phyloP scores from a whole-genome alignment of 371 early-diverging fungal genomes.

The Sporodiniella umbellata region DNA sequence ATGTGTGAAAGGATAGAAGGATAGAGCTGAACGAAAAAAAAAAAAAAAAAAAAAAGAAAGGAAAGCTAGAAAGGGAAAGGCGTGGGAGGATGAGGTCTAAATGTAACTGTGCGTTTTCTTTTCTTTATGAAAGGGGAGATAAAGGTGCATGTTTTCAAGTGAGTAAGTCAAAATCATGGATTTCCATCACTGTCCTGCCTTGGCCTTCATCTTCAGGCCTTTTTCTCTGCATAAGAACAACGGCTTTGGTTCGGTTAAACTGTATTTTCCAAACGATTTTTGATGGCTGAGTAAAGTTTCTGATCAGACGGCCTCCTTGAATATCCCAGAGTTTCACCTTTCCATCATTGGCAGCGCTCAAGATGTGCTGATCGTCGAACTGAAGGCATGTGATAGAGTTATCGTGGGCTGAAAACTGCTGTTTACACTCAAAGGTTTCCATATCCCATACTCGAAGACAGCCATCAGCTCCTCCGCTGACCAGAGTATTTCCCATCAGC shows the following conservation, averaged over 20 bases:
- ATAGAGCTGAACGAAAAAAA: no score
- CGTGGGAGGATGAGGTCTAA: no score
- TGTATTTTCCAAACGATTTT: constrained; percentile 65
- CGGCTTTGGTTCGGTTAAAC: constrained; percentile 60
- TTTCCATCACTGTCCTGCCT: constrained; percentile 46
- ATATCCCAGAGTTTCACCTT: constrained; percentile 87
- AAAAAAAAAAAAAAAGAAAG: no score
- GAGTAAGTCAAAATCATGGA: constrained; percentile 44
- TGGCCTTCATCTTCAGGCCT: constrained; percentile 21
- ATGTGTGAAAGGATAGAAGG: no score
- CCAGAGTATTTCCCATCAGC: constrained; percentile 65
- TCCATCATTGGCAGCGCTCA: constrained; percentile 85
- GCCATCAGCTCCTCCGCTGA: constrained; percentile 87
- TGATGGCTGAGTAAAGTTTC: constrained; percentile 61
- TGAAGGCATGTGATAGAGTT: constrained; percentile 87
- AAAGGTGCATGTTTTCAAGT: no score
- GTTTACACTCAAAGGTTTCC: constrained; percentile 58
- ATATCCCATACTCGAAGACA: constrained; percentile 87
- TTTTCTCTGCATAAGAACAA: constrained; percentile 55
- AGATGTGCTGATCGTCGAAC: constrained; percentile 74
- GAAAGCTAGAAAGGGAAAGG: no score
- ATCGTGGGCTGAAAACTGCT: constrained; percentile 72
- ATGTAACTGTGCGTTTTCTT: no score
- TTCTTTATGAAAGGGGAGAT: no score
- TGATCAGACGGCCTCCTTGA: constrained; percentile 62